phyloP scores from a whole-genome alignment of 169 alveolate species.

The Plasmodium malariae region DNA sequence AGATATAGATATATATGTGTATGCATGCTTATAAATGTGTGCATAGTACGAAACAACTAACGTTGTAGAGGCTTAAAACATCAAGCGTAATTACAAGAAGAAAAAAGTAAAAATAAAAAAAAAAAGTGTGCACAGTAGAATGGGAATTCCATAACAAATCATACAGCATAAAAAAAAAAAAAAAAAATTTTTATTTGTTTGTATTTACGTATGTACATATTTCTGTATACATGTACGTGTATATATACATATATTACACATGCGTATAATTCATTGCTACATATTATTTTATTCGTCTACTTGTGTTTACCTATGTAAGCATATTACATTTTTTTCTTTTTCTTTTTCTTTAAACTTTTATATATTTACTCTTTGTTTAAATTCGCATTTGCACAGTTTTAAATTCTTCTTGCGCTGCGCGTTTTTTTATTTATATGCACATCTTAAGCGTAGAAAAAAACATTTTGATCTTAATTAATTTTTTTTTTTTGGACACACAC shows the following conservation, averaged over 20 bases:
- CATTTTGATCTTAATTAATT: neutral
- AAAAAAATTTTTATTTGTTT: too few species aligned
- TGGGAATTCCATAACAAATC: neutral
- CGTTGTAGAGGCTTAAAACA: conserved; percentile 18
- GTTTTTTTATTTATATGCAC: neutral
- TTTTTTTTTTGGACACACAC: neutral
- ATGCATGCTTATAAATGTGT: neutral
- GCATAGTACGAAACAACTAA: conserved; percentile 26
- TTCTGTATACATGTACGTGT: too few species aligned
- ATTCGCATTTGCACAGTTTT: neutral
- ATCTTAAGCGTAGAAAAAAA: neutral
- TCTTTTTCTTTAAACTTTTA: neutral
- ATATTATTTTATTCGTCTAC: neutral
- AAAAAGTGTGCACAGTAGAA: neutral
- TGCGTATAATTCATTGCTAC: neutral
- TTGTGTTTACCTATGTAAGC: neutral
- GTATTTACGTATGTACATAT: too few species aligned
- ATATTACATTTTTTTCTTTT: neutral
- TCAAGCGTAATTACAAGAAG: neutral
- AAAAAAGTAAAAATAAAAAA: neutral
- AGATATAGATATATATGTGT: neutral
- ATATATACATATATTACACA: too few species aligned
- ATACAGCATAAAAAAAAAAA: neutral
- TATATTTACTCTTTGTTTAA: neutral
- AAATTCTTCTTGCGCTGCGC: neutral